Percentiles rank a stretch among this genome's conserved stretches.
These are phyloP conservation scores for Cladosporium sp. DNA, from an alignment of 2,329 filamentous ascomycete species.

Conservation along the genomic window DNA sequence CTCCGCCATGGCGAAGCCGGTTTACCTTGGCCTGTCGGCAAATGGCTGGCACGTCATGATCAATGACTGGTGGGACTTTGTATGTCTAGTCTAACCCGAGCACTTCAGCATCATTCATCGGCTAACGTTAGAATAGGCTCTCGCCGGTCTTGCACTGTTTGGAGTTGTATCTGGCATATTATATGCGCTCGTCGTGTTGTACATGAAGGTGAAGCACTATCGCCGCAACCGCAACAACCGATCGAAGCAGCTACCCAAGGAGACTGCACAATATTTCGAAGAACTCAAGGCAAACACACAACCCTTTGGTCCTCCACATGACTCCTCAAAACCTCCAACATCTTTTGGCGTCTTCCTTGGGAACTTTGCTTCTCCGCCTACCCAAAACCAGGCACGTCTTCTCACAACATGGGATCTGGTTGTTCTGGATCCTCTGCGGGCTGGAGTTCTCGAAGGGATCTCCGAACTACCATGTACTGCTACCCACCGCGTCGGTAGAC, in stretches of 20 bases:
- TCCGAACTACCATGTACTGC: slow-evolving; percentile 21
- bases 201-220: slow-evolving; percentile 1
- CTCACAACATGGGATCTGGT: slow-evolving; percentile 25
- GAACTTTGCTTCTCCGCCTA: slow-evolving; percentile 19
- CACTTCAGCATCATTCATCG: background rate
- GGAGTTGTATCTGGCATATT: slow-evolving; percentile 11
- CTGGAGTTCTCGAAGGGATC: slow-evolving; percentile 18
- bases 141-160: slow-evolving; percentile 17
- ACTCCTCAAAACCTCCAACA: slow-evolving; percentile 13
- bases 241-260: slow-evolving; percentile 5
- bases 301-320: slow-evolving; percentile 12
- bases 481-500: slow-evolving; percentile 21
- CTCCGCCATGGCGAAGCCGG: slow-evolving; percentile 8
- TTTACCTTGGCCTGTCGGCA: slow-evolving; percentile 16
- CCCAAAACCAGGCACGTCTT: slow-evolving; percentile 16
- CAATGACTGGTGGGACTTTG: slow-evolving; percentile 40
- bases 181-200: background rate
- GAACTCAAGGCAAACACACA: slow-evolving; percentile 13
- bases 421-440: slow-evolving; percentile 22
- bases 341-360: slow-evolving; percentile 29
- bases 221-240: slow-evolving; percentile 1
- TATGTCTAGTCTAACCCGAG: slow-evolving; percentile 24
- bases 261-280: slow-evolving; percentile 9
- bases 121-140: slow-evolving; percentile 14
- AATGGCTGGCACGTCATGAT: slow-evolving; percentile 35